Conservation (phyloP, 257 asterid species). For the Thymus mandschuricus region DNA sequence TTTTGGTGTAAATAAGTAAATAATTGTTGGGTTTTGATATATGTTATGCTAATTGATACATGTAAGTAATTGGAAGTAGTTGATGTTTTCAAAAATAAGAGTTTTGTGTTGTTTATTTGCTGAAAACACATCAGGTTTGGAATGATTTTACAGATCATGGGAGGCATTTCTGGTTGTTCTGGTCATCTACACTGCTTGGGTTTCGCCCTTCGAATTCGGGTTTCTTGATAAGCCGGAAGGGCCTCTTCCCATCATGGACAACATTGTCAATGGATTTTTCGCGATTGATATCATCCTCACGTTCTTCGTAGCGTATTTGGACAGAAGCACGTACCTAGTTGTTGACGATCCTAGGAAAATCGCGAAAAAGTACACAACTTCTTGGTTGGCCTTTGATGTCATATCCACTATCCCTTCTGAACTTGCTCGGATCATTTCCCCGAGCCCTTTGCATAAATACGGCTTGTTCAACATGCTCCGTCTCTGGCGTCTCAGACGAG, state of each 20-base stretch:
- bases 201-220: constrained; percentile 59
- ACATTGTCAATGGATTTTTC: constrained; percentile 59
- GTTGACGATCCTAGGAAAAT: constrained; percentile 49
- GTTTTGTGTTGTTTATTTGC: neutral
- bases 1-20: too few species aligned
- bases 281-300: constrained; percentile 65
- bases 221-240: constrained; percentile 49
- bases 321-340: constrained; percentile 46
- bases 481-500: constrained; percentile 66
- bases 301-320: constrained; percentile 67
- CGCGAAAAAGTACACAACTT: constrained; percentile 48
- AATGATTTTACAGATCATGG: constrained; percentile 54
- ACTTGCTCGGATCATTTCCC: constrained; percentile 44
- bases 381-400: constrained; percentile 59
- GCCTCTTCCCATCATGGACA: constrained; percentile 50
- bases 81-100: neutral
- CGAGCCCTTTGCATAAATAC: constrained; percentile 38
- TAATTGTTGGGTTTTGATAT: neutral
- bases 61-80: neutral
- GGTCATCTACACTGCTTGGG: constrained; percentile 65
- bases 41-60: neutral
- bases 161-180: constrained; percentile 47
- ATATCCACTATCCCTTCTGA: constrained; percentile 65
- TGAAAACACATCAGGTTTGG: constrained; percentile 18
- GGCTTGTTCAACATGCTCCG: constrained; percentile 67